These are phyloP conservation scores for Cupressus sempervirens DNA, from an alignment of 75 land plant genomes.

Conservation along the genomic window DNA sequence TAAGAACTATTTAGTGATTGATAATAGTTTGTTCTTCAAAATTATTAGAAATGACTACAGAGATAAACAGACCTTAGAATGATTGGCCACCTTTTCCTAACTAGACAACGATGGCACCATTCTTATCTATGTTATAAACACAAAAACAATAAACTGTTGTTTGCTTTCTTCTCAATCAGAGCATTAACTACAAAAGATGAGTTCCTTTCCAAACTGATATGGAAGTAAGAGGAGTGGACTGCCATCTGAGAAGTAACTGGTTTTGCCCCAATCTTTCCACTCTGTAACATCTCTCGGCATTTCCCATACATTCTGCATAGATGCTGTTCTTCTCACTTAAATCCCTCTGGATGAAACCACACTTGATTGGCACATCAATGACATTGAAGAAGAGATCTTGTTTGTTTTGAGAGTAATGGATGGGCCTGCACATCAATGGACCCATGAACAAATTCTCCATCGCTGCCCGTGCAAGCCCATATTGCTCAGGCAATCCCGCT, in stretches of 20 bases:
- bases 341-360: slow-evolving; percentile 11
- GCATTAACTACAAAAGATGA: too few species aligned
- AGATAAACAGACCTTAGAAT: too few species aligned
- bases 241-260: neutral
- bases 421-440: slow-evolving; percentile 33
- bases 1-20: too few species aligned
- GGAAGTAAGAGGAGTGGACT: neutral
- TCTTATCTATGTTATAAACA: too few species aligned
- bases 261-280: neutral
- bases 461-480: slow-evolving; percentile 23
- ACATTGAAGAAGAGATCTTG: neutral
- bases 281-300: neutral
- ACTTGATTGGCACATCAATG: slow-evolving; percentile 12
- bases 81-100: too few species aligned
- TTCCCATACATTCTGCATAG: neutral
- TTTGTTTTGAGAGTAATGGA: neutral
- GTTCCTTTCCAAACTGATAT: neutral
- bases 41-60: too few species aligned
- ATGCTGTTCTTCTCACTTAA: neutral
- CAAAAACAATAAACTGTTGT: too few species aligned
- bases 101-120: too few species aligned
- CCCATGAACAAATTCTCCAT: slow-evolving; percentile 53
- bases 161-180: too few species aligned
- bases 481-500: slow-evolving; percentile 43
- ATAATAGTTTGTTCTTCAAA: too few species aligned